These are phyloP conservation scores for Fraxinus ornus DNA, from an alignment of 305 asterid genomes.

Conservation along the genomic window DNA sequence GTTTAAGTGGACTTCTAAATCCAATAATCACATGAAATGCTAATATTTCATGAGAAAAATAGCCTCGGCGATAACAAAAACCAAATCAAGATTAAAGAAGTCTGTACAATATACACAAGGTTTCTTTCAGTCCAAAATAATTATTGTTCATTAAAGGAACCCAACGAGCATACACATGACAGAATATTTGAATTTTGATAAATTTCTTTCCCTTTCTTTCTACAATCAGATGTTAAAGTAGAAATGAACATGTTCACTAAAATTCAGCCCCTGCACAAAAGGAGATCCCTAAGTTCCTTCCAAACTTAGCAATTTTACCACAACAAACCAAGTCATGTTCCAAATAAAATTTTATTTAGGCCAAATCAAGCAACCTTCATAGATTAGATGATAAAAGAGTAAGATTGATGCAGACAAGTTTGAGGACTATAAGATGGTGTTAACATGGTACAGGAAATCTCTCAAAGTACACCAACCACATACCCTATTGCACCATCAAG, in stretches of 20 bases:
- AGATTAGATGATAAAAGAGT: no score
- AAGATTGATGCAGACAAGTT: not conserved
- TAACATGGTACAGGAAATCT: not conserved
- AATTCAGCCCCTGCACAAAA: not conserved
- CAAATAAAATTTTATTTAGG: no score
- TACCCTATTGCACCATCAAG: slow-evolving; percentile 5
- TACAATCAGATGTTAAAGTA: not conserved
- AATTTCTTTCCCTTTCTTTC: not conserved
- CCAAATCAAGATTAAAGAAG: not conserved
- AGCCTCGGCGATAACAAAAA: not conserved
- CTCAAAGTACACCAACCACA: slow-evolving; percentile 4
- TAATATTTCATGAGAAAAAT: not conserved
- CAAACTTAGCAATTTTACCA: not conserved
- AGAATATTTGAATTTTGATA: not conserved
- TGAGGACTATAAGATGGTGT: not conserved
- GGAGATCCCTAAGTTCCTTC: not conserved
- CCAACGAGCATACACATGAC: not conserved
- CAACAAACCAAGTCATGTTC: not conserved
- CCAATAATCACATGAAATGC: not conserved
- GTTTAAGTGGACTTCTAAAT: not conserved
- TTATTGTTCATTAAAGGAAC: not conserved
- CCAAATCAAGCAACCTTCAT: not conserved
- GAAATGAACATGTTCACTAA: not conserved
- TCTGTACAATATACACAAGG: not conserved
- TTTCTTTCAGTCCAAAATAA: not conserved